A percentile compares a stretch with the other conserved stretches of the same genome.
These are phyloP conservation scores for Candida manassasensis DNA, from an alignment of 805 yeast genomes.

Conservation along the genomic window DNA sequence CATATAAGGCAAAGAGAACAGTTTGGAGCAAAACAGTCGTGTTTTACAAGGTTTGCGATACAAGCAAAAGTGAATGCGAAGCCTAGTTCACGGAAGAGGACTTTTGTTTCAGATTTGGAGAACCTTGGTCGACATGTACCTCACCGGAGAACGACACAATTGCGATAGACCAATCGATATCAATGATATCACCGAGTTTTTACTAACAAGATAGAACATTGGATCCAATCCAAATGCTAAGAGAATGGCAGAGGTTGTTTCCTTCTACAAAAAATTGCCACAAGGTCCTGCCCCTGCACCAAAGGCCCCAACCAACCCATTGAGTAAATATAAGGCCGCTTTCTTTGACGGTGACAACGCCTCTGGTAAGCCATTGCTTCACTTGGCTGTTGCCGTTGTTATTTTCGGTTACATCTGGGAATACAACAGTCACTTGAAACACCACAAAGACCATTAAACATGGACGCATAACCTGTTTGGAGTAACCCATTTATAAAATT, in stretches of 20 bases:
- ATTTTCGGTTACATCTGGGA: conserved; percentile 85
- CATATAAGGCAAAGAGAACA: too few species aligned
- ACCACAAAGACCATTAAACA: conserved; percentile 21
- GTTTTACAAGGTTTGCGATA: too few species aligned
- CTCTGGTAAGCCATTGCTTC: conserved; percentile 77
- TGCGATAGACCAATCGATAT: too few species aligned
- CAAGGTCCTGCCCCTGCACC: conserved; percentile 83
- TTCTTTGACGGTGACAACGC: conserved; percentile 82
- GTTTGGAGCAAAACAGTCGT: too few species aligned
- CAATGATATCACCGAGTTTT: too few species aligned
- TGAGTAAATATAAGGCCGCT: conserved; percentile 79
- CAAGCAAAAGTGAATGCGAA: too few species aligned
- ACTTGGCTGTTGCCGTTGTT: conserved; percentile 64
- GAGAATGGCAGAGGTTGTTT: conserved; percentile 92
- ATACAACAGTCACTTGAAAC: conserved; percentile 81
- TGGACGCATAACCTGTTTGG: not conserved
- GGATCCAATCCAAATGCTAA: conserved; percentile 95
- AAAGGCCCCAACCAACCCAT: conserved; percentile 59
- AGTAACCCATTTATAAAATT: not conserved
- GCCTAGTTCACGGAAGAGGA: too few species aligned
- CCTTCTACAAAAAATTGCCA: conserved; percentile 94
- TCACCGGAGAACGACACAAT: too few species aligned
- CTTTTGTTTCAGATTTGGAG: too few species aligned
- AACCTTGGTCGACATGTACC: too few species aligned
- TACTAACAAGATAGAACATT: conserved; percentile 56